phyloP scores from a whole-genome alignment of 139 green algal genomes.

The Chlorella ohadii region DNA sequence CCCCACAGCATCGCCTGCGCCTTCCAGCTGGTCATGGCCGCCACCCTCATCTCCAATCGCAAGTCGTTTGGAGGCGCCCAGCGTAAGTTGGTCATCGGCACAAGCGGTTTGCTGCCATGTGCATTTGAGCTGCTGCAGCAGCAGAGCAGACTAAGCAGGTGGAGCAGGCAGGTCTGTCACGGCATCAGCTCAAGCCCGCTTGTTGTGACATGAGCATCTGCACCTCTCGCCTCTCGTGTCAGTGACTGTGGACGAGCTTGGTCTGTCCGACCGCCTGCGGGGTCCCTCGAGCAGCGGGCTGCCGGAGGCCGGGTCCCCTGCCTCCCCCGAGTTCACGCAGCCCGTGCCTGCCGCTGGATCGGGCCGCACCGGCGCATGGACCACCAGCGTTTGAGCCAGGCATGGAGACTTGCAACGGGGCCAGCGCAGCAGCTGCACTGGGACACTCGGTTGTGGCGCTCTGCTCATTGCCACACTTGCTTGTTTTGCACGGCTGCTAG shows the following conservation, averaged over 20 bases:
- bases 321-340: not conserved
- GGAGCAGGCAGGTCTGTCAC: no score
- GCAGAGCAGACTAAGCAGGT: no score
- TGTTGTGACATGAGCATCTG: no score
- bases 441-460: no score
- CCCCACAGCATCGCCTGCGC: not conserved
- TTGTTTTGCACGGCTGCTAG: not conserved
- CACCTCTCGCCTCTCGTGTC: not conserved
- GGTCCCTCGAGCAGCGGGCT: not conserved
- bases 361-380: not conserved
- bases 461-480: not conserved
- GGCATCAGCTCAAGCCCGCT: no score
- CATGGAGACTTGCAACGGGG: no score
- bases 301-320: not conserved
- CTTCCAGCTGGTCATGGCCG: not conserved
- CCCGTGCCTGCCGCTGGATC: not conserved
- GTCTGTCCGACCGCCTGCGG: slow-evolving; percentile 14
- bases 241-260: slow-evolving; percentile 39
- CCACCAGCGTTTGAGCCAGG: no score
- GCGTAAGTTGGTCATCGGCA: slow-evolving; percentile 5
- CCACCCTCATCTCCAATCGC: slow-evolving; percentile 7
- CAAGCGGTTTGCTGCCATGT: no score
- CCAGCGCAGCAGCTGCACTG: no score
- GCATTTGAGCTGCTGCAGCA: no score
- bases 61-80: not conserved